phyloP scores from a whole-genome alignment of 1,139 yeast genomes.

The Taphrina flavorubra region DNA sequence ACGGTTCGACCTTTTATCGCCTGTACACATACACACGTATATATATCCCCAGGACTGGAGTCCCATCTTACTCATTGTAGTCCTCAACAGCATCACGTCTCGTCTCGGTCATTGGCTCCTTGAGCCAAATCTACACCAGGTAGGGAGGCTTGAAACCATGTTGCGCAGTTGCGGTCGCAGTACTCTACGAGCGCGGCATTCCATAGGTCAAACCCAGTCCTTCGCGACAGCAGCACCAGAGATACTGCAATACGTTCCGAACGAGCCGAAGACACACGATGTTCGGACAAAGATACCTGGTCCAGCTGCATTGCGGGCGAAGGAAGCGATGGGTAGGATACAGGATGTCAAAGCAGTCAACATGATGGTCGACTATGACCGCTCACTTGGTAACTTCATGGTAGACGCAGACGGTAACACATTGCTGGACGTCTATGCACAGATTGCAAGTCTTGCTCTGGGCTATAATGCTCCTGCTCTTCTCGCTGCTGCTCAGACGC shows the following conservation, averaged over 20 bases:
- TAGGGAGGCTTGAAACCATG: neutral
- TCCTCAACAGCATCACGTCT: too few species aligned
- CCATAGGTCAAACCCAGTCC: neutral
- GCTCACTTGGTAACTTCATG: conserved; percentile 72
- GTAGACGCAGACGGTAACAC: conserved; percentile 74
- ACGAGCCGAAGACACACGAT: conserved; percentile 68
- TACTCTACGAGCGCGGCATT: neutral
- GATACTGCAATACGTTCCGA: conserved; percentile 55
- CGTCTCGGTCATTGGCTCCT: too few species aligned
- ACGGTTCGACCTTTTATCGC: too few species aligned
- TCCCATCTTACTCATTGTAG: too few species aligned
- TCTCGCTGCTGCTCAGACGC: conserved; percentile 65
- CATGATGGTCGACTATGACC: conserved; percentile 70
- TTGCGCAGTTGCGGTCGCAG: neutral
- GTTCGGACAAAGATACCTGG: conserved; percentile 68
- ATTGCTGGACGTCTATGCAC: conserved; percentile 73
- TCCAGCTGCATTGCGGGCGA: conserved; percentile 60
- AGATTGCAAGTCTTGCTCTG: conserved; percentile 76
- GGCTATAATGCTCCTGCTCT: conserved; percentile 81
- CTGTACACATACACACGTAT: too few species aligned
- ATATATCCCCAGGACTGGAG: too few species aligned
- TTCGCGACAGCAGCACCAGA: conserved; percentile 23
- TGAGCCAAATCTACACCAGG: too few species aligned
- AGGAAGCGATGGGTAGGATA: conserved; percentile 60
- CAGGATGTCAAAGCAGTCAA: conserved; percentile 71